Evolutionary conservation across 176 grass and related monocot species (phyloP).

Genomic region (Cenchrus fungigraminus): DNA sequence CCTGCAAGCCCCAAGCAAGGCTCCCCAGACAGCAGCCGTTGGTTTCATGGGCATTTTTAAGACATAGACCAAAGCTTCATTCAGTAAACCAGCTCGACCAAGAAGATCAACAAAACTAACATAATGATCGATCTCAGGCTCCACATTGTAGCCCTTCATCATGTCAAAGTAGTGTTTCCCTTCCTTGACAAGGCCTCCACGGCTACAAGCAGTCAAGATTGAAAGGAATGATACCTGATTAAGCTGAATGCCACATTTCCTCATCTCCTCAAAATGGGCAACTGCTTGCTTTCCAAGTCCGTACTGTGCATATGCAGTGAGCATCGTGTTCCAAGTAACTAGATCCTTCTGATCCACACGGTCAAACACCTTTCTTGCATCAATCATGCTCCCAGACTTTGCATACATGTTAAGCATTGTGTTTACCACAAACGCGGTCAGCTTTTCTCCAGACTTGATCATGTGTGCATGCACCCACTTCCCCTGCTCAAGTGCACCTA

Average conservation of each 20-base stretch:
- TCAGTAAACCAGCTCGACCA: constrained; percentile 60
- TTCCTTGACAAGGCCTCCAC: constrained; percentile 67
- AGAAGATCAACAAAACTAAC: constrained; percentile 70
- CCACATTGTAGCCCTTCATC: constrained; percentile 57
- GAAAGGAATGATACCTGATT: constrained; percentile 69
- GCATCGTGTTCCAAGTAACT: constrained; percentile 82
- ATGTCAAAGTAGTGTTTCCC: constrained; percentile 67
- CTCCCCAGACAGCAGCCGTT: constrained; percentile 79
- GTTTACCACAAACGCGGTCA: constrained; percentile 61
- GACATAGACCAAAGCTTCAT: constrained; percentile 57
- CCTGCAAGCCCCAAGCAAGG: constrained; percentile 77
- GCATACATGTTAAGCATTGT: constrained; percentile 79
- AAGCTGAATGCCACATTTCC: constrained; percentile 52
- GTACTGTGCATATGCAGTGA: constrained; percentile 65
- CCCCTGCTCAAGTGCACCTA: constrained; percentile 69
- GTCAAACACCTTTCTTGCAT: constrained; percentile 70
- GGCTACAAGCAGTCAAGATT: constrained; percentile 70
- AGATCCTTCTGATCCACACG: constrained; percentile 56
- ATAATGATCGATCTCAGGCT: constrained; percentile 67
- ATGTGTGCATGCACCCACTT: constrained; percentile 79
- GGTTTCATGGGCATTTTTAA: constrained; percentile 67
- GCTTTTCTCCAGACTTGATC: constrained; percentile 65
- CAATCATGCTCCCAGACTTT: constrained; percentile 64
- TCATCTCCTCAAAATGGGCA: constrained; percentile 62
- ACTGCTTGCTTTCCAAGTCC: constrained; percentile 60